These are phyloP conservation scores for Crithidia acanthocephali DNA, from an alignment of 208 protist species.

Conservation along the genomic window DNA sequence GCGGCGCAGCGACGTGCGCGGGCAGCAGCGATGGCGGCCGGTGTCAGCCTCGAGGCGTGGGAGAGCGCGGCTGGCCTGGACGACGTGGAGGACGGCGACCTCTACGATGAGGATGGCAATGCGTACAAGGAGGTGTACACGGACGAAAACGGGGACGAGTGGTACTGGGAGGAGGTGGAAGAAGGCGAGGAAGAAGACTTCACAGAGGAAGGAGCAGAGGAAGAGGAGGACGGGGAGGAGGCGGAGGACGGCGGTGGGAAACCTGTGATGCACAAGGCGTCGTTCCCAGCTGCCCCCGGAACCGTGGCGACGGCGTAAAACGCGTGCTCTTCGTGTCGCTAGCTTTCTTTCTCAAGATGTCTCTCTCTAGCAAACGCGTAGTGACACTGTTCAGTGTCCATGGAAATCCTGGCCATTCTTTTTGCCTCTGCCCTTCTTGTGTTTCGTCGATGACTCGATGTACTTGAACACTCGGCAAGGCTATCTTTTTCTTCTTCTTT, in stretches of 20 bases:
- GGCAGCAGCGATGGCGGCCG: conserved; percentile 17
- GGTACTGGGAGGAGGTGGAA: conserved; percentile 45
- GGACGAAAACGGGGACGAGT: conserved; percentile 41
- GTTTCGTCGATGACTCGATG: too few species aligned
- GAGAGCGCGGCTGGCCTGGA: background rate
- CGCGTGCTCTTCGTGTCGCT: too few species aligned
- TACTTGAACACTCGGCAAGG: too few species aligned
- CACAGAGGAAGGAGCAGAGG: too few species aligned
- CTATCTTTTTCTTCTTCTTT: too few species aligned
- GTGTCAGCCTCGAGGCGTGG: conserved; percentile 8
- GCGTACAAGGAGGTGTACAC: conserved; percentile 37
- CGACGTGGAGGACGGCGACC: conserved; percentile 20
- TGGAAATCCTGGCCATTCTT: too few species aligned
- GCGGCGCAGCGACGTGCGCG: conserved; percentile 16
- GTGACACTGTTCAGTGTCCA: too few species aligned
- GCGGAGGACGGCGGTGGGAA: conserved; percentile 8
- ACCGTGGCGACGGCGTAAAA: background rate
- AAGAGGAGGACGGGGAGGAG: conserved; percentile 17
- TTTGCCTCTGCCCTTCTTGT: too few species aligned
- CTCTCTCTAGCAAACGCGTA: too few species aligned
- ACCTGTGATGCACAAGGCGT: background rate
- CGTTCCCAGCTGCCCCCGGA: background rate
- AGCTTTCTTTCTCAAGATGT: background rate
- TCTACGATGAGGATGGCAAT: conserved; percentile 22
- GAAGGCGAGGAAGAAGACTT: conserved; percentile 33